Base-by-base conservation (phyloP, 805 yeast genomes). In the Yamadazyma philogaea region DNA sequence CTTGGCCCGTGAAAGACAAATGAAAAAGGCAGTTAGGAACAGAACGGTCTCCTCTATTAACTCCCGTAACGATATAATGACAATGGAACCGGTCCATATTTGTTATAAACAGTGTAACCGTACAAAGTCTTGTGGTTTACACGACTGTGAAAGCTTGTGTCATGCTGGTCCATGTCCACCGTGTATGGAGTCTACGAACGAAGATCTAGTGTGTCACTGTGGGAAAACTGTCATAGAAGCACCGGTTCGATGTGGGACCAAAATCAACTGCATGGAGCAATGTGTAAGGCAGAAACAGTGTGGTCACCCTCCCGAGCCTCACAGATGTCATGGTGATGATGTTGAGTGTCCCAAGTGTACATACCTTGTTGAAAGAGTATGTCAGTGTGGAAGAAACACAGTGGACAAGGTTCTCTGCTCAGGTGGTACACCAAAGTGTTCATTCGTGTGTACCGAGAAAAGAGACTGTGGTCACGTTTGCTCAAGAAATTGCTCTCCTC, bases 241-340 rank as follows among this genome's bases (percentile, higher is more conserved):
- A 0, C 96, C 96, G 0, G 87, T 87, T 7, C 67, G 96, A 49
- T 87, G 96, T 65, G 96, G 96, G 11, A 78, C 87, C 0, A 69
- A 62, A 34, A 57, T 85, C 3, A 72, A 70, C 8, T 87, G 96
- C 63, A 70, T 67, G 18, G 73, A 77, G 46, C 88, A 77, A 47
- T 87, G 96, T 60, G 61, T 67, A 3, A 68, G 87, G 38, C 68
- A 66, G 2, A 69, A 68, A 26, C 50, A 60, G 0, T 87, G 96
- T 71, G 95, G 91, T 0, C 96, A 87, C 59, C 60, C 70, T 7
- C 77, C 74, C 16, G 84, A 81, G 57, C 70, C 74, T 26, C 97
- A 89, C 57, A 62, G 69, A 26, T 89, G 97, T 58, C 97, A 89
- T 58, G 81, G 78, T 47, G 69, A 70, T 33, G 70, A 65, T 6